Evolutionary conservation across 1,139 yeast genomes (phyloP).

Genomic region (Hansenula sp.): DNA sequence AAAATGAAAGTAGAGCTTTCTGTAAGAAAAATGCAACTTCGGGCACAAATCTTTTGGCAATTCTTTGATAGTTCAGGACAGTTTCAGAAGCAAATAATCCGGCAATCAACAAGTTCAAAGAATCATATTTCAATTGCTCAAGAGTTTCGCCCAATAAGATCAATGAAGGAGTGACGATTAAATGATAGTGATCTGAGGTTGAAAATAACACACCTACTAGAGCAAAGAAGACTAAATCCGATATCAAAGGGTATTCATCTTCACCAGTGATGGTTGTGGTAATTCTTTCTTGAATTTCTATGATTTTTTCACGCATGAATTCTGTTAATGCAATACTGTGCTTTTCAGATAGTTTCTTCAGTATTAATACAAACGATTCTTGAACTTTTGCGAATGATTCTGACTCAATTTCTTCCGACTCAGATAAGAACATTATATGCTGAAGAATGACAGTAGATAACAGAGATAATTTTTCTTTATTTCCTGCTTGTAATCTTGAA

Average conservation of each 20-base stretch:
- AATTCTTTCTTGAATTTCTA: conserved; percentile 47
- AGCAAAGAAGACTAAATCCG: conserved; percentile 65
- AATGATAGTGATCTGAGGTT: conserved; percentile 93
- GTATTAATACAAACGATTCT: conserved; percentile 43
- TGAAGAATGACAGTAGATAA: conserved; percentile 66
- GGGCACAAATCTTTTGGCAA: conserved; percentile 79
- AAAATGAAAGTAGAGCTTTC: conserved; percentile 42
- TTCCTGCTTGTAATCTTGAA: conserved; percentile 77
- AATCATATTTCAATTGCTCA: conserved; percentile 41
- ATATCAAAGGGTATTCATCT: conserved; percentile 31
- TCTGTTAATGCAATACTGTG: conserved; percentile 64
- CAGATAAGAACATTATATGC: conserved; percentile 52
- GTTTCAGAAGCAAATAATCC: conserved; percentile 66
- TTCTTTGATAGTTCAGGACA: conserved; percentile 66
- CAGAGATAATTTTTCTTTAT: conserved; percentile 66
- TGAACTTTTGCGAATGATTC: conserved; percentile 29
- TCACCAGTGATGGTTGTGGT: conserved; percentile 19
- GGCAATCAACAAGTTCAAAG: conserved; percentile 36
- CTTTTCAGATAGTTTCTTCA: conserved; percentile 61
- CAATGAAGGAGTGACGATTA: conserved; percentile 80
- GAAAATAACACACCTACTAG: conserved; percentile 78
- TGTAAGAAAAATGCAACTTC: conserved; percentile 66
- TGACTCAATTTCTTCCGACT: conserved; percentile 28
- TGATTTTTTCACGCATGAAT: conserved; percentile 44
- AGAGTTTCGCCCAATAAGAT: conserved; percentile 71